Conservation (phyloP, 2,329 filamentous ascomycete genomes). For the Chrysosphaeria jannelii region DNA sequence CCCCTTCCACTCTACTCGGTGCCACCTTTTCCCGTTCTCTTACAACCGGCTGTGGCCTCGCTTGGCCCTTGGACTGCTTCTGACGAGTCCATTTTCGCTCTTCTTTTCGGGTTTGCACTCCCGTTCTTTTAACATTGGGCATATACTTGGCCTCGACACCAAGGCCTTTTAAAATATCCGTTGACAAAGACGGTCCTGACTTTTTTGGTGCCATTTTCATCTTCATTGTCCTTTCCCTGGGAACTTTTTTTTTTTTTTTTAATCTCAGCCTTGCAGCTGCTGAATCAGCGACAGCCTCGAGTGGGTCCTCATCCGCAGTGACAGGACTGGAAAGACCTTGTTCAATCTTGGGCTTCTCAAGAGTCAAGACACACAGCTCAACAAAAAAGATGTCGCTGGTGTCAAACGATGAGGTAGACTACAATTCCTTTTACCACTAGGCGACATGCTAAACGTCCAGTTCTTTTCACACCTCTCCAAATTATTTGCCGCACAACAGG, state of each 20-base stretch:
- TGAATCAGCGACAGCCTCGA: neutral
- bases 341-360: neutral
- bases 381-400: no score
- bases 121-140: no score
- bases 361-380: neutral
- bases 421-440: no score
- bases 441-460: no score
- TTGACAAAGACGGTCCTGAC: constrained; percentile 2
- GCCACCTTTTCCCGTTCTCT: constrained; percentile 1
- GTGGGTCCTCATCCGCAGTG: neutral
- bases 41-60: neutral
- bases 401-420: no score
- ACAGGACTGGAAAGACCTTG: neutral
- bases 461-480: constrained; percentile 41
- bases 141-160: constrained; percentile 7
- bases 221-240: neutral
- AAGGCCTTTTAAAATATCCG: constrained; percentile 9
- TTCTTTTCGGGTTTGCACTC: constrained; percentile 3
- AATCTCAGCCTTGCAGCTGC: constrained; percentile 1
- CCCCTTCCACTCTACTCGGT: no score
- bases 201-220: constrained; percentile 2
- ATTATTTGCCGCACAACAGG: constrained; percentile 35
- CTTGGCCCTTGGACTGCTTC: constrained; percentile 7
- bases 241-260: neutral
- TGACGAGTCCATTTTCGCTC: constrained; percentile 30